Percentiles rank a stretch among this genome's conserved stretches.
Evolutionary conservation across 2,329 filamentous ascomycete species (phyloP).

Genomic region (Clonostachys rosea): DNA sequence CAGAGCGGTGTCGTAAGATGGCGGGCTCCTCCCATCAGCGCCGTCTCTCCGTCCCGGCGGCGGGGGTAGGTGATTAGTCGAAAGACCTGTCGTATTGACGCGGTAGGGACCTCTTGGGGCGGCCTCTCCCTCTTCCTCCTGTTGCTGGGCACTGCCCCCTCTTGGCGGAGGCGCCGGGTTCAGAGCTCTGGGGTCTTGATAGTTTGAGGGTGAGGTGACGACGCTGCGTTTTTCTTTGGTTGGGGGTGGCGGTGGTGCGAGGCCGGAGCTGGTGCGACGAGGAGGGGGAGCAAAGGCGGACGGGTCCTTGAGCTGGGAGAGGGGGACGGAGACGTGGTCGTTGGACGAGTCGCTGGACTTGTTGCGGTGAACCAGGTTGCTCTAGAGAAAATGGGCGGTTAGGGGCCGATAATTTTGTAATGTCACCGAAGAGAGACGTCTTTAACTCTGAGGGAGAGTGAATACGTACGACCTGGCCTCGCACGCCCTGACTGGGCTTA

Average conservation of each 20-base stretch:
- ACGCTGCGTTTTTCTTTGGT: conserved; percentile 14
- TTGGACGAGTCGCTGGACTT: conserved; percentile 19
- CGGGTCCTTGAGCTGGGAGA: conserved; percentile 71
- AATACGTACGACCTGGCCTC: conserved; percentile 38
- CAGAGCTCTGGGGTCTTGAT: conserved; percentile 18
- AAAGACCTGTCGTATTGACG: conserved; percentile 65
- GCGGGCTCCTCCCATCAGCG: conserved; percentile 21
- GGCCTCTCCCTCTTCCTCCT: conserved; percentile 16
- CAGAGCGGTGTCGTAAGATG: conserved; percentile 17
- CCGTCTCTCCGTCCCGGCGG: conserved; percentile 57
- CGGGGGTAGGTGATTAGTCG: conserved; percentile 63
- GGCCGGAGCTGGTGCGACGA: conserved; percentile 44
- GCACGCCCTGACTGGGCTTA: conserved; percentile 25
- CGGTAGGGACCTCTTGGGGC: conserved; percentile 53
- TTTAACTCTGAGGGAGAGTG: not conserved
- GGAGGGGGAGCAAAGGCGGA: conserved; percentile 76
- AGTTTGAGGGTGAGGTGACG: conserved; percentile 22
- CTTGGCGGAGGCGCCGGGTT: conserved; percentile 7
- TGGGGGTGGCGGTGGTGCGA: conserved; percentile 15
- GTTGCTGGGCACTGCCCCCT: conserved; percentile 2
- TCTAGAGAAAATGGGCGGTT: conserved; percentile 22
- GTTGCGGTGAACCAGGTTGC: conserved; percentile 37
- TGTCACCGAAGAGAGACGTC: too few relatives aligned
- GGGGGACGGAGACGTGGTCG: conserved; percentile 47
- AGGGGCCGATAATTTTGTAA: too few relatives aligned